These are phyloP conservation scores for Halenospora varia DNA, from an alignment of 495 filamentous ascomycete genomes.

Conservation along the genomic window DNA sequence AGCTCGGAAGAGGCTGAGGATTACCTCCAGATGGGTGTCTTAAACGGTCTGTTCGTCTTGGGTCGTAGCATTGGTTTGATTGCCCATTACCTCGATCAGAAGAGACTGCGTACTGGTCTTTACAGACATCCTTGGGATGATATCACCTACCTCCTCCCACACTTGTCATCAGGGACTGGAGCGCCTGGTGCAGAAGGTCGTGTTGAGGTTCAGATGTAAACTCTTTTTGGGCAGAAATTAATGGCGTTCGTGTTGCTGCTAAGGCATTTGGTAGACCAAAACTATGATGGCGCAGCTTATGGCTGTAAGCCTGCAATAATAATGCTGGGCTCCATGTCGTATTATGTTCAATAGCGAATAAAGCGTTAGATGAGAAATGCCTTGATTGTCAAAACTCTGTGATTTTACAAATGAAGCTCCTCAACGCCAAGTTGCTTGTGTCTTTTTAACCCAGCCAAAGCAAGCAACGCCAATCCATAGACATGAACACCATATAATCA, in stretches of 20 bases:
- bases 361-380: neutral
- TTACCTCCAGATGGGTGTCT: constrained; percentile 88
- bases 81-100: constrained; percentile 99
- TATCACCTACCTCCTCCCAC: constrained; percentile 93
- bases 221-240: constrained; percentile 1
- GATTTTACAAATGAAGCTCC: neutral
- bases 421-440: neutral
- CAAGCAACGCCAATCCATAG: neutral
- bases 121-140: constrained; percentile 99
- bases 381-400: neutral
- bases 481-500: neutral
- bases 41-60: constrained; percentile 98
- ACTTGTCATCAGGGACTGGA: constrained; percentile 61
- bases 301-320: neutral
- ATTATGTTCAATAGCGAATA: constrained; percentile 2
- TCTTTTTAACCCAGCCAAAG: neutral
- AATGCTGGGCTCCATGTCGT: neutral
- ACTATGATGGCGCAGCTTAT: constrained; percentile 18
- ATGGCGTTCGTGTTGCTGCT: constrained; percentile 14
- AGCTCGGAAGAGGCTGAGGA: constrained; percentile 76
- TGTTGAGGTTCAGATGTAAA: constrained; percentile 75
- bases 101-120: constrained; percentile 93
- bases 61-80: constrained; percentile 96
- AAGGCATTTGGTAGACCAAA: constrained; percentile 14
- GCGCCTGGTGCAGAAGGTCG: constrained; percentile 78